Base-by-base conservation (phyloP, 768 basidiomycete genomes). In the Antrodiella citrinella region DNA sequence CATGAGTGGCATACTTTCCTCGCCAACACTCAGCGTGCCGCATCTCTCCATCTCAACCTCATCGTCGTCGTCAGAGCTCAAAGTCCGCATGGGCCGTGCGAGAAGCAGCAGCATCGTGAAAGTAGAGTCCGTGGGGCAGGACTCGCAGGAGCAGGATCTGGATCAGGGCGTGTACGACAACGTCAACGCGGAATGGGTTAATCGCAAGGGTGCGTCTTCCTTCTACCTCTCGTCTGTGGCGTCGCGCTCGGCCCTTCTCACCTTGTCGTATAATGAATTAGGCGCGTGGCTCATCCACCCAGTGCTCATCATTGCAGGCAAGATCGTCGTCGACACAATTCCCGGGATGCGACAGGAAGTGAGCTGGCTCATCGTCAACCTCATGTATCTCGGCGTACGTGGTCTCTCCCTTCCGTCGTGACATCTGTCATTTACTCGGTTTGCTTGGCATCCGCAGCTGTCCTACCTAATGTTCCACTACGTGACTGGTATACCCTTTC, bases 401-500 rank as follows among this genome's bases (percentile, higher is more conserved):
- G n/a, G n/a, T n/a, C n/a, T 21, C 19, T 22, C 15, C 41, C 7
- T 35, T 35, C 30, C 30, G 18, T 43, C 18, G 7, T 22, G 9
- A n/a, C 10, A 43, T 43, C 41, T n/a, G 45, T 47, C 45, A 53
- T 4, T 46, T 46, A 15, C 44, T 18, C 51, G 20, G 11, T 9
- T 13, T n/a, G 15, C 39, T 39, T 21, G 44, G 23, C 13, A 38
- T n/a, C 23, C 20, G 20, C 59, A 95, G 94, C 64, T 92, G n/a
- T 91, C 93, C 10, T 98, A 95, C 70, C 76, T 97, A 54, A 94
- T 98, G 89, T 98, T 98, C 74, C 95, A 98, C 64, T 91, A 90
- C 78, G 92, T 93, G 45, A 97, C 93, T 7, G 95, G 95, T 48
- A 92, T 95, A 40, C 95, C 95, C 5, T 98, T 98, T 66, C 86